Percentiles rank a stretch among this genome's conserved stretches.
Evolutionary conservation across 805 yeast genomes (phyloP).

Genomic region (Wickerhamomyces canadensis): DNA sequence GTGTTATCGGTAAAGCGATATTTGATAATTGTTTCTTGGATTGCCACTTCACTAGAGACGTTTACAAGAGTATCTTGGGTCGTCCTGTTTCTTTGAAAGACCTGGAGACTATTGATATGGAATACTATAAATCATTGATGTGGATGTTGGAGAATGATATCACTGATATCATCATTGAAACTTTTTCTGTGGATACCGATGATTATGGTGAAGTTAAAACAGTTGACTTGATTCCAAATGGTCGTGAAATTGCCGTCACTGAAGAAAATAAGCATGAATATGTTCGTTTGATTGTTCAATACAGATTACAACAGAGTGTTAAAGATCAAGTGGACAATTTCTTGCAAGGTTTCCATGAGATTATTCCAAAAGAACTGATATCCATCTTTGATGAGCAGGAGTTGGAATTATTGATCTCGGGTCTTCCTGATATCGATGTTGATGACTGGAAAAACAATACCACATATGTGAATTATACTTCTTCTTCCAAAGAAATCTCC

Average conservation of each 20-base stretch:
- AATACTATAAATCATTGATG: constrained; percentile 82
- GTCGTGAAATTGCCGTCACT: constrained; percentile 79
- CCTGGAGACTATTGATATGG: constrained; percentile 89
- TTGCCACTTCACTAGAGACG: constrained; percentile 93
- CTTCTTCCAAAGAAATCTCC: constrained; percentile 79
- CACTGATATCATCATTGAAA: constrained; percentile 91
- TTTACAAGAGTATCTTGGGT: constrained; percentile 81
- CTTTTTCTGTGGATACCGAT: constrained; percentile 88
- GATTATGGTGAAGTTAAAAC: constrained; percentile 87
- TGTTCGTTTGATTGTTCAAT: constrained; percentile 81
- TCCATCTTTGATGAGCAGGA: constrained; percentile 94
- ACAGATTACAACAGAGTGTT: constrained; percentile 76
- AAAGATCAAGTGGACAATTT: constrained; percentile 84
- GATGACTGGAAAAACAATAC: constrained; percentile 94
- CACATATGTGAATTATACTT: constrained; percentile 71
- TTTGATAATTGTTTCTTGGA: constrained; percentile 81
- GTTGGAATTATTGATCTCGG: constrained; percentile 84
- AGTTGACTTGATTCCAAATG: constrained; percentile 78
- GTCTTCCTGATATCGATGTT: constrained; percentile 93
- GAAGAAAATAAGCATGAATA: constrained; percentile 89
- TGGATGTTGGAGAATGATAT: constrained; percentile 98
- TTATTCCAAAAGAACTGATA: constrained; percentile 78
- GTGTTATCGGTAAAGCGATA: constrained; percentile 91
- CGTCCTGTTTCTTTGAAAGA: constrained; percentile 81
- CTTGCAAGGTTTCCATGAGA: constrained; percentile 81